Percentiles rank a stretch among this genome's conserved stretches.
phyloP scores from a whole-genome alignment of 1,284 basidiomycete genomes.

The Afroboletus lepidellus region DNA sequence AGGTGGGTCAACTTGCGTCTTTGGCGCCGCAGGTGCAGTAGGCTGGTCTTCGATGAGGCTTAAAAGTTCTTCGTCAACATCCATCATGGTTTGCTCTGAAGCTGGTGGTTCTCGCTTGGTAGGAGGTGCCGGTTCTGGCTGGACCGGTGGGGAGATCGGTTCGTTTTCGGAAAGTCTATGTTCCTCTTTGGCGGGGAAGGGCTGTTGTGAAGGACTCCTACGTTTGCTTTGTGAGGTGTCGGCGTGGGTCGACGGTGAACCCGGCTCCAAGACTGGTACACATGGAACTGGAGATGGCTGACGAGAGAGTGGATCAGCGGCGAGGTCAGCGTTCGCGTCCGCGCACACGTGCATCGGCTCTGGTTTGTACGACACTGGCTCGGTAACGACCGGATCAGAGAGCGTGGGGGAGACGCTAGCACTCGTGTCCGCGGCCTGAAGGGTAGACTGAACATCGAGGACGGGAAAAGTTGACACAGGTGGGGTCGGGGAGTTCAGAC shows the following conservation, averaged over 20 bases:
- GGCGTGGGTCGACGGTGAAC: neutral
- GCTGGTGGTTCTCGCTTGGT: slow-evolving; percentile 1
- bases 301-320: neutral
- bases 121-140: neutral
- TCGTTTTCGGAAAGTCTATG: neutral
- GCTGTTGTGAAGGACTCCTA: slow-evolving; percentile 10
- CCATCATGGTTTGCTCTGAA: slow-evolving; percentile 41
- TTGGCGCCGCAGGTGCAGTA: neutral
- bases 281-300: slow-evolving; percentile 5
- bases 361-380: neutral
- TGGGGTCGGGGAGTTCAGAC: neutral
- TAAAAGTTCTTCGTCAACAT: slow-evolving; percentile 70
- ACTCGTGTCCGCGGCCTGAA: neutral
- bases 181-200: slow-evolving; percentile 9
- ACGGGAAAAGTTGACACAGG: slow-evolving; percentile 6
- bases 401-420: neutral
- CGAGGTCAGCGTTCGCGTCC: neutral
- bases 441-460: slow-evolving; percentile 2
- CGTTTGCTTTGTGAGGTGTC: slow-evolving; percentile 5
- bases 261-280: slow-evolving; percentile 1
- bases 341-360: neutral
- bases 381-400: slow-evolving; percentile 2
- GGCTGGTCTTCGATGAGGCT: slow-evolving; percentile 57
- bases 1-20: slow-evolving; percentile 1
- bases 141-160: neutral